phyloP scores from a whole-genome alignment of 2,329 filamentous ascomycete genomes.

The Xylaria sp. region DNA sequence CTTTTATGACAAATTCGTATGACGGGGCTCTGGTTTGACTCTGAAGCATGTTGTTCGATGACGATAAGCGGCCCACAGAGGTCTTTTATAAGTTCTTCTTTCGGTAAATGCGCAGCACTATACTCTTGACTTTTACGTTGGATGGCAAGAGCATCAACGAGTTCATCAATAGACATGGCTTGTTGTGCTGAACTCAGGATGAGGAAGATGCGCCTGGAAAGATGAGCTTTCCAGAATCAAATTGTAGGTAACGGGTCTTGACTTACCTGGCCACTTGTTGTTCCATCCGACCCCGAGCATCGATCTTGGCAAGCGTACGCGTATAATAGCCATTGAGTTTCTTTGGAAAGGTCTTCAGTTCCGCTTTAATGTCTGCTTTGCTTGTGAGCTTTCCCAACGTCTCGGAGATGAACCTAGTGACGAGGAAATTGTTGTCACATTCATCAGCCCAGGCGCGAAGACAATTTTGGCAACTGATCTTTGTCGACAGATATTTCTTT shows the following conservation, averaged over 20 bases:
- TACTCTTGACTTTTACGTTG: constrained; percentile 18
- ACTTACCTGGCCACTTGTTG: constrained; percentile 20
- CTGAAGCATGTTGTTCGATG: not conserved
- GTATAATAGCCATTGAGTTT: constrained; percentile 21
- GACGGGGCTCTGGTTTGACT: not conserved
- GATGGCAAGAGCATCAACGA: constrained; percentile 22
- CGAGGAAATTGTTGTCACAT: constrained; percentile 23
- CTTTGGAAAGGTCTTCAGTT: constrained; percentile 14
- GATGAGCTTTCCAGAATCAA: not conserved
- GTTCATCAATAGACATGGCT: constrained; percentile 14
- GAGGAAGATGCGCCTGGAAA: constrained; percentile 20
- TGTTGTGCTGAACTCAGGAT: constrained; percentile 13
- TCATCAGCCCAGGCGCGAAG: constrained; percentile 3
- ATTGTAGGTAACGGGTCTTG: not conserved
- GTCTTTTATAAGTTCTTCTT: constrained; percentile 19
- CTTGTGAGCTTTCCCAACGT: constrained; percentile 21
- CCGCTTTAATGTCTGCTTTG: constrained; percentile 15
- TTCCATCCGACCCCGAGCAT: constrained; percentile 9
- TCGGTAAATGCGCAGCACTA: constrained; percentile 6
- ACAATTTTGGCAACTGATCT: constrained; percentile 9
- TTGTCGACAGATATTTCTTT: constrained; percentile 10
- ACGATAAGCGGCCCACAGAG: constrained; percentile 21
- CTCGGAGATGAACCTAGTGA: constrained; percentile 17
- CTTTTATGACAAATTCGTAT: constrained; percentile 23
- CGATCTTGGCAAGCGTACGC: constrained; percentile 15